These are phyloP conservation scores for Cystobasidium tubakii DNA, from an alignment of 768 basidiomycete species.

Conservation along the genomic window DNA sequence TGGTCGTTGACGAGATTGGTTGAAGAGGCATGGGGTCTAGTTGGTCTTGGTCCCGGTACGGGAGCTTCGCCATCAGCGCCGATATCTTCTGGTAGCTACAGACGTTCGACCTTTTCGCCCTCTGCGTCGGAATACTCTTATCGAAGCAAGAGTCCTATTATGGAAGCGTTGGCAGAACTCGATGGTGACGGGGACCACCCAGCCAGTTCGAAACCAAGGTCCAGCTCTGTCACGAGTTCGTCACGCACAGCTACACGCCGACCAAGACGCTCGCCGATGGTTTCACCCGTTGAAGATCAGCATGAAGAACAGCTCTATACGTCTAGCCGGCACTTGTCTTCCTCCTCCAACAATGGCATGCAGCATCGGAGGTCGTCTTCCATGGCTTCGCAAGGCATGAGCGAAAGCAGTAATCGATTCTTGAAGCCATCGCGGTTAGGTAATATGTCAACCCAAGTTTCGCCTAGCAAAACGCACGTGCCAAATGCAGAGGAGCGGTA, in stretches of 20 bases:
- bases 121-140: neutral
- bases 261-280: neutral
- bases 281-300: neutral
- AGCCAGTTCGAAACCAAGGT: neutral
- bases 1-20: slow-evolving; percentile 80
- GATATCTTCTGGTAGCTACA: neutral
- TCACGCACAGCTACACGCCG: slow-evolving; percentile 16
- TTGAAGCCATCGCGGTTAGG: neutral
- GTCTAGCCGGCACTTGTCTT: neutral
- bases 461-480: slow-evolving; percentile 21
- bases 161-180: neutral
- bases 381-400: neutral
- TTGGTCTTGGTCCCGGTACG: slow-evolving; percentile 14
- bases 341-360: neutral
- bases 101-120: slow-evolving; percentile 1
- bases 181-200: neutral
- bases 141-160: neutral
- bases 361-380: neutral
- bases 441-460: slow-evolving; percentile 21
- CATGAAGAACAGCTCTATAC: neutral
- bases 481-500: neutral
- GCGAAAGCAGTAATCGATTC: neutral
- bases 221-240: slow-evolving; percentile 8
- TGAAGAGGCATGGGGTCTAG: slow-evolving; percentile 69
- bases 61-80: neutral